phyloP scores from a whole-genome alignment of 169 alveolate species.

The Eimeria zaria region DNA sequence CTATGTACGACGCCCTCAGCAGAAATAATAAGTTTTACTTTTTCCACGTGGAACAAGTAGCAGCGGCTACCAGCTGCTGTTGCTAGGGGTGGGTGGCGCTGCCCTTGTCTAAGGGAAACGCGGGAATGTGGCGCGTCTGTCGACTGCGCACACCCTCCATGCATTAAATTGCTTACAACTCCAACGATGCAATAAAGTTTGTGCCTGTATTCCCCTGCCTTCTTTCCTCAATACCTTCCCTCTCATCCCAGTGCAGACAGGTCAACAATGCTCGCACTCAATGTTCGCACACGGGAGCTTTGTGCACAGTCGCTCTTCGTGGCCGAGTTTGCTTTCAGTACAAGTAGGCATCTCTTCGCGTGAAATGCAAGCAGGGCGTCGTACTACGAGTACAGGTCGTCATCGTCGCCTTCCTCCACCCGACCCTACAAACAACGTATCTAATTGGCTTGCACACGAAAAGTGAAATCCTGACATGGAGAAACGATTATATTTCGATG shows the following conservation, averaged over 20 bases:
- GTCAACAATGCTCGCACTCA: no score
- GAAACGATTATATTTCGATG: neutral
- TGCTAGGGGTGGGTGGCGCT: neutral
- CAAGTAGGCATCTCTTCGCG: neutral
- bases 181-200: neutral
- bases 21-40: neutral
- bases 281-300: neutral
- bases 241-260: neutral
- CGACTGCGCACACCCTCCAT: neutral
- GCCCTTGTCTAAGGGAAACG: neutral
- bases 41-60: neutral
- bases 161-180: neutral
- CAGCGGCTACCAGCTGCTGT: conserved; percentile 16
- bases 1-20: neutral
- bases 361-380: neutral
- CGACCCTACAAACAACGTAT: conserved; percentile 21
- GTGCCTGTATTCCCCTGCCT: conserved; percentile 4
- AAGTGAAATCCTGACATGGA: neutral
- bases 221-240: neutral
- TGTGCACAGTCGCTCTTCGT: neutral
- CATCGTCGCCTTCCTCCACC: conserved; percentile 73
- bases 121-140: neutral
- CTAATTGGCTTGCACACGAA: neutral
- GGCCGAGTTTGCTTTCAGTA: neutral
- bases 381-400: conserved; percentile 39